Percentiles rank a stretch among this genome's conserved stretches.
Conservation (phyloP, 2,329 filamentous ascomycete species). For the Didymella keratinophila region DNA sequence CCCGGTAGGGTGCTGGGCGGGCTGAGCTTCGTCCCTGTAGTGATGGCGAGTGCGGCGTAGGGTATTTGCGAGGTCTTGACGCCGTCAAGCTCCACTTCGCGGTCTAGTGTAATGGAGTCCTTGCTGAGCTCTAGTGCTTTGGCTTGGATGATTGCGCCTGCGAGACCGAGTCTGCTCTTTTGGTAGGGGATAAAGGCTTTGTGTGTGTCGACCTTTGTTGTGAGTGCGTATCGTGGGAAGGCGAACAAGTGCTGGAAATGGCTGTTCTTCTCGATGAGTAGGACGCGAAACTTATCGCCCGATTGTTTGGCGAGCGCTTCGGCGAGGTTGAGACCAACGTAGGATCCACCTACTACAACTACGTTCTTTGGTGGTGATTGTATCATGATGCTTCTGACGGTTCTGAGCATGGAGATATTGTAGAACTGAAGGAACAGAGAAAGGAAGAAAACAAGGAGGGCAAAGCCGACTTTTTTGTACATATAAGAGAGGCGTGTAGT, state of each 20-base stretch:
- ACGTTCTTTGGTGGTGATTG: slow-evolving; percentile 14
- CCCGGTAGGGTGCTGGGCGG: slow-evolving; percentile 14
- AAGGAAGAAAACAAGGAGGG: neutral
- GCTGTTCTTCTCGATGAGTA: slow-evolving; percentile 66
- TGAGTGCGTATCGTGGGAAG: slow-evolving; percentile 66
- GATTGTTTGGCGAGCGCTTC: slow-evolving; percentile 18
- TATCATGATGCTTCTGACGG: neutral
- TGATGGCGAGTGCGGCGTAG: slow-evolving; percentile 65
- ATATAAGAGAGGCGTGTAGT: neutral
- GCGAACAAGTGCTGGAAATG: slow-evolving; percentile 70
- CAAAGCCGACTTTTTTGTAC: slow-evolving; percentile 9
- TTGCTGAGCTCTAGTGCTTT: slow-evolving; percentile 52
- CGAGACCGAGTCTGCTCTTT: slow-evolving; percentile 37
- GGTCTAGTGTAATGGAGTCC: slow-evolving; percentile 53
- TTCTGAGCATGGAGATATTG: slow-evolving; percentile 9
- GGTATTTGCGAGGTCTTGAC: slow-evolving; percentile 51
- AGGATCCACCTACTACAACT: slow-evolving; percentile 21
- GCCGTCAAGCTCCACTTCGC: slow-evolving; percentile 33
- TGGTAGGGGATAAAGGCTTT: slow-evolving; percentile 68
- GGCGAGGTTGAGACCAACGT: slow-evolving; percentile 19
- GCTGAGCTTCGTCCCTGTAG: slow-evolving; percentile 60
- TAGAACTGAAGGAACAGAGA: neutral
- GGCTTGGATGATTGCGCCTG: slow-evolving; percentile 46
- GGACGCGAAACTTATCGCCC: slow-evolving; percentile 56
- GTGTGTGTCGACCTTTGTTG: slow-evolving; percentile 61